A percentile compares a stretch with the other conserved stretches of the same genome.
These are phyloP conservation scores for Limnomonas spitsbergensis DNA, from an alignment of 139 green algal genomes.

Conservation along the genomic window DNA sequence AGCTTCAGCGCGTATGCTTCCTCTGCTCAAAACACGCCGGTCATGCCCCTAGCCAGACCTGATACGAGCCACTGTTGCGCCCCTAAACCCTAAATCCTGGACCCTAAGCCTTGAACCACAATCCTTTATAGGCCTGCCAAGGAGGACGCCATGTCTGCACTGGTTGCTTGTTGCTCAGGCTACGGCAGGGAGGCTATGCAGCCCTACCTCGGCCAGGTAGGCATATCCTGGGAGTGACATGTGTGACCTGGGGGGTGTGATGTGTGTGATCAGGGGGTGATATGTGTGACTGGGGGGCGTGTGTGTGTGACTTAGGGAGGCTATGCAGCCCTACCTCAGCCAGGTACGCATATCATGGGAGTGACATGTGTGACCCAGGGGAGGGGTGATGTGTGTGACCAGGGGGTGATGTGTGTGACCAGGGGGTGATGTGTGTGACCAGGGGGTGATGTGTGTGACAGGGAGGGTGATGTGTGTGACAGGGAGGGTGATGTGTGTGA, in stretches of 20 bases:
- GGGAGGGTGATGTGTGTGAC: neutral
- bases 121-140: neutral
- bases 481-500: neutral
- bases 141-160: neutral
- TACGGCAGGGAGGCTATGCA: neutral
- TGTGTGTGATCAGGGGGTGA: neutral
- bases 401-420: neutral
- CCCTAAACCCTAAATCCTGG: too few relatives aligned
- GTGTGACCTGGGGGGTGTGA: neutral
- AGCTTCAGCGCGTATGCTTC: too few relatives aligned
- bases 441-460: too few relatives aligned
- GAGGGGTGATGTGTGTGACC: neutral
- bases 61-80: too few relatives aligned
- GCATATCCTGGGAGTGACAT: neutral
- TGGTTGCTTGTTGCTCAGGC: neutral
- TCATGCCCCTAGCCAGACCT: too few relatives aligned
- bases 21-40: too few relatives aligned
- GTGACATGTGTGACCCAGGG: neutral
- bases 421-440: neutral
- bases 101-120: too few relatives aligned
- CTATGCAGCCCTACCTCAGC: neutral
- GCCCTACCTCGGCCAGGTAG: neutral
- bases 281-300: neutral
- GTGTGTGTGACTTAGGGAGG: neutral
- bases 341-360: neutral